Evolutionary conservation across 2,329 filamentous ascomycete species (phyloP).

Genomic region (Fusarium secorum): DNA sequence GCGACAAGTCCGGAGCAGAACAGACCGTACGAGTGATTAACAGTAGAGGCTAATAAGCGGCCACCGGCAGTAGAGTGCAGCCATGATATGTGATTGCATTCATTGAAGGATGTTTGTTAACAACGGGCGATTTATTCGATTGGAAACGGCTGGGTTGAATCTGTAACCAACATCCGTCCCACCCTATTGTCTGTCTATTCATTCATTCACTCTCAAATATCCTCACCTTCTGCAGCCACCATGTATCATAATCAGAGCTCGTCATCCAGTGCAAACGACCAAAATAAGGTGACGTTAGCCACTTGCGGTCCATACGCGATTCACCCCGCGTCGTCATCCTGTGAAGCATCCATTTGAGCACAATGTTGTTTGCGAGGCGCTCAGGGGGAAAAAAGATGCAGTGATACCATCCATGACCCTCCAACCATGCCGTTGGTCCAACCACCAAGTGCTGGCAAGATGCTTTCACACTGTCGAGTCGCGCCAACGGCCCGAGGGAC

Average conservation of each 20-base stretch:
- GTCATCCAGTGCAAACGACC: constrained; percentile 18
- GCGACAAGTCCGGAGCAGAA: neutral
- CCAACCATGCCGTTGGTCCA: constrained; percentile 33
- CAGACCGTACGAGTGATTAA: neutral
- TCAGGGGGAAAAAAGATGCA: constrained; percentile 27
- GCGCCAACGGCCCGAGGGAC: constrained; percentile 41
- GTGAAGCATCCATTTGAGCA: constrained; percentile 14
- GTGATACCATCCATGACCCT: constrained; percentile 31
- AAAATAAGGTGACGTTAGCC: neutral
- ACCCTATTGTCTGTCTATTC: neutral
- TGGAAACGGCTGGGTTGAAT: constrained; percentile 7
- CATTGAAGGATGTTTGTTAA: constrained; percentile 11
- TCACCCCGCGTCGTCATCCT: constrained; percentile 26
- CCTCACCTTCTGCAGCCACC: constrained; percentile 1
- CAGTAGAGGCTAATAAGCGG: neutral
- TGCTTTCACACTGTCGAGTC: constrained; percentile 39
- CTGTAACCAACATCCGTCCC: constrained; percentile 9
- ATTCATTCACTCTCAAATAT: neutral
- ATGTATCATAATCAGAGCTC: constrained; percentile 23
- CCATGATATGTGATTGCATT: constrained; percentile 10
- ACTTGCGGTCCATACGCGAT: neutral
- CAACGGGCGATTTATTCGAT: constrained; percentile 1
- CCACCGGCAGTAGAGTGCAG: neutral
- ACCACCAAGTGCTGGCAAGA: constrained; percentile 38
- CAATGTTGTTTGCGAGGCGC: constrained; percentile 17